A percentile compares a stretch with the other conserved stretches of the same genome.
Conservation (phyloP, 208 protist species). For the Polymyxa betae region DNA sequence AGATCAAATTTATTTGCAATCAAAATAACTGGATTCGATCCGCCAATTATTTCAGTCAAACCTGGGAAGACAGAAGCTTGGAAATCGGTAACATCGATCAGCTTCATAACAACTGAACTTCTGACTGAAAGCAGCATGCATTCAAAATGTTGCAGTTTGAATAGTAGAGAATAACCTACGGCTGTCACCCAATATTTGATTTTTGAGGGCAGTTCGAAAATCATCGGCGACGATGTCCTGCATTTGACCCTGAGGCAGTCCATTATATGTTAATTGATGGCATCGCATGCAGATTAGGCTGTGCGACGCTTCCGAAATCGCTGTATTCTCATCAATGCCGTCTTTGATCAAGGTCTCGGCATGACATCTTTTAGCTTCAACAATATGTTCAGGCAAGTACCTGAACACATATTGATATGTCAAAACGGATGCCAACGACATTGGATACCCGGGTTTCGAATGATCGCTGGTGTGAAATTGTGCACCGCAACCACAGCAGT, state of each 20-base stretch:
- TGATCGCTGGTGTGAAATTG: neutral
- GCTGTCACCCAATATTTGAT: neutral
- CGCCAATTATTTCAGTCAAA: neutral
- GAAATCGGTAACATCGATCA: neutral
- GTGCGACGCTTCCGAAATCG: neutral
- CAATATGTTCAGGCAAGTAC: constrained; percentile 34
- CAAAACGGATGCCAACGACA: neutral
- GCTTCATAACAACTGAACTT: constrained; percentile 23
- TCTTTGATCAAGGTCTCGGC: neutral
- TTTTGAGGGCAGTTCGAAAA: neutral
- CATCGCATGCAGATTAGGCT: constrained; percentile 47
- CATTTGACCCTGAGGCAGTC: neutral
- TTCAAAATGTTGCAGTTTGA: neutral
- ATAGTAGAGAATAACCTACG: neutral
- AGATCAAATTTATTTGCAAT: constrained; percentile 49
- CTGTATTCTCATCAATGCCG: neutral
- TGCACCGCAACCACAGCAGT: constrained; percentile 32
- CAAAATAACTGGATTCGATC: constrained; percentile 12
- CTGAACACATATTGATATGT: constrained; percentile 11
- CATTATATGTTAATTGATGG: constrained; percentile 35
- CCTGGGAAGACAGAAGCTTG: neutral
- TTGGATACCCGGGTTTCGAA: neutral
- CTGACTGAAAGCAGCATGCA: neutral
- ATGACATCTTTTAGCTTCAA: neutral
- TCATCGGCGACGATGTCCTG: constrained; percentile 6